phyloP scores from a whole-genome alignment of 1,139 yeast genomes.

The Candida glucosophila region DNA sequence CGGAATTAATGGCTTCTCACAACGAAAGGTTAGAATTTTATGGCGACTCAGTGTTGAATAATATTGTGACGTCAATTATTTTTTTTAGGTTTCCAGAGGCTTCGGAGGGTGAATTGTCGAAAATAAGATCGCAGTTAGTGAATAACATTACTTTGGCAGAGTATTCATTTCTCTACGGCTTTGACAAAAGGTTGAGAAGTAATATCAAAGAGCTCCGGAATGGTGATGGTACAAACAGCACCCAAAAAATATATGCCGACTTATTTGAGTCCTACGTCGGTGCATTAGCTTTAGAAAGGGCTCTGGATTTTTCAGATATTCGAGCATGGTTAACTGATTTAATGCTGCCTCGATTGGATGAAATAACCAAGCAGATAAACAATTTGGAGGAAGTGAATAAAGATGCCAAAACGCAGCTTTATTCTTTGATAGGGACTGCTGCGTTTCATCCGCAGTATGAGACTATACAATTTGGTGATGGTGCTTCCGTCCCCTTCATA shows the following conservation, averaged over 20 bases:
- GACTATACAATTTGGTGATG: slow-evolving; percentile 45
- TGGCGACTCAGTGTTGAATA: slow-evolving; percentile 85
- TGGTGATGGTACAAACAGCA: slow-evolving; percentile 28
- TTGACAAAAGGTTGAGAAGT: slow-evolving; percentile 51
- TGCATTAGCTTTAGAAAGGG: slow-evolving; percentile 60
- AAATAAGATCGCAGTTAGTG: slow-evolving; percentile 61
- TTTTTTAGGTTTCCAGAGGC: slow-evolving; percentile 60
- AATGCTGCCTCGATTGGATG: slow-evolving; percentile 24
- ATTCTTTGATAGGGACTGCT: slow-evolving; percentile 74
- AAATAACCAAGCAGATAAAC: slow-evolving; percentile 19
- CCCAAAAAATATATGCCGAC: slow-evolving; percentile 60
- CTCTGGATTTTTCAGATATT: slow-evolving; percentile 38
- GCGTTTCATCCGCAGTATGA: slow-evolving; percentile 57
- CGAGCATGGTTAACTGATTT: slow-evolving; percentile 54
- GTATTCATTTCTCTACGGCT: slow-evolving; percentile 64
- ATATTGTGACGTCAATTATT: slow-evolving; percentile 59
- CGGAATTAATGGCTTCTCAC: slow-evolving; percentile 55
- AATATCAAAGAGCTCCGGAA: slow-evolving; percentile 29
- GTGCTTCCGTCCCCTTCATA: slow-evolving; percentile 39
- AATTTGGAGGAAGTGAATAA: slow-evolving; percentile 33
- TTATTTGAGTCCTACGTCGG: slow-evolving; percentile 89
- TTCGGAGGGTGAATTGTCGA: slow-evolving; percentile 76
- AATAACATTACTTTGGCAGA: slow-evolving; percentile 66
- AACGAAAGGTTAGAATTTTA: slow-evolving; percentile 89
- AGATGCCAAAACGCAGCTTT: slow-evolving; percentile 70